These are phyloP conservation scores for Trichoderma harzianum DNA, from an alignment of 2,329 filamentous ascomycete genomes.

Conservation along the genomic window DNA sequence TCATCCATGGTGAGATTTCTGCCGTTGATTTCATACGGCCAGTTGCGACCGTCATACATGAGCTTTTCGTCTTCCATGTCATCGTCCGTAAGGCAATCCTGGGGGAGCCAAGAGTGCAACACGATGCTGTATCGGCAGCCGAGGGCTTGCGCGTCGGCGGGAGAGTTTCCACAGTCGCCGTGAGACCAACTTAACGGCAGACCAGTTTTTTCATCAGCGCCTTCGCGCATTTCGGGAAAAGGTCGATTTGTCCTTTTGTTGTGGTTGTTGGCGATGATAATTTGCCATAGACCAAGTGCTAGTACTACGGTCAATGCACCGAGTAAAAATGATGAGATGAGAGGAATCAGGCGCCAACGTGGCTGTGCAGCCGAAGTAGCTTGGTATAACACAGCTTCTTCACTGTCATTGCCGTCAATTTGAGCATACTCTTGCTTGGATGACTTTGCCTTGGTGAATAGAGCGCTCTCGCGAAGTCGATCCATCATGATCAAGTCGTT, in stretches of 20 bases:
- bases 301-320: background rate
- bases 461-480: background rate
- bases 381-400: background rate
- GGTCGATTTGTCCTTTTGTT: background rate
- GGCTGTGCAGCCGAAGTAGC: background rate
- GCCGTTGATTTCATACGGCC: constrained; percentile 19
- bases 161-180: constrained; percentile 25
- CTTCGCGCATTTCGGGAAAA: constrained; percentile 17
- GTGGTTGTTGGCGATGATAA: background rate
- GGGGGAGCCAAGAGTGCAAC: constrained; percentile 25
- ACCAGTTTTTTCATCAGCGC: constrained; percentile 19
- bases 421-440: constrained; percentile 5
- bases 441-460: background rate
- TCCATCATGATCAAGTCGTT: background rate
- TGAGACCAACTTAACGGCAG: constrained; percentile 17
- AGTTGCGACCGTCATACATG: constrained; percentile 23
- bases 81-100: constrained; percentile 20
- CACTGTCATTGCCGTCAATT: constrained; percentile 3
- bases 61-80: constrained; percentile 24
- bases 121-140: constrained; percentile 21
- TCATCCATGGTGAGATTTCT: constrained; percentile 22
- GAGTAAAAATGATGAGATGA: constrained; percentile 8
- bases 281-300: background rate
- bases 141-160: constrained; percentile 21
- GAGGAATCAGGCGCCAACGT: background rate